Percentiles rank a stretch among this genome's conserved stretches.
Evolutionary conservation across 2,329 filamentous ascomycete genomes (phyloP).

Genomic region (Nemania sp.): DNA sequence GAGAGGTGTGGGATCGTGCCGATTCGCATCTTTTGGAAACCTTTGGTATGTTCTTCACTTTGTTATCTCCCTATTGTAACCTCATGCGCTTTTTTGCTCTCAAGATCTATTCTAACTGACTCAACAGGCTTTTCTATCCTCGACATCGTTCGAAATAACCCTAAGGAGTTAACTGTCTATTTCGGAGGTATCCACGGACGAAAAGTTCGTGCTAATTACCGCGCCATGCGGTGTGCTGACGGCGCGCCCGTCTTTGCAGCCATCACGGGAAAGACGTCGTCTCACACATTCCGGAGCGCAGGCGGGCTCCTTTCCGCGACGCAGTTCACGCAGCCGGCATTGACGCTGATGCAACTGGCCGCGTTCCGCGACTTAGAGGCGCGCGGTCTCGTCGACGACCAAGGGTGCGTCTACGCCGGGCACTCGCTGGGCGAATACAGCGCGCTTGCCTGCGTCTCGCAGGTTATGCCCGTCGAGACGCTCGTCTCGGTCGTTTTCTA

Average conservation of each 20-base stretch:
- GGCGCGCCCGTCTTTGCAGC: slow-evolving; percentile 56
- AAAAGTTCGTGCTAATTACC: slow-evolving; percentile 97
- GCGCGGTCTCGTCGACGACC: slow-evolving; percentile 90
- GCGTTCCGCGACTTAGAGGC: slow-evolving; percentile 98
- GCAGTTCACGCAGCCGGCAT: slow-evolving; percentile 95
- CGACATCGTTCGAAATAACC: slow-evolving; percentile 99
- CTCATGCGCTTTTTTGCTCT: slow-evolving; percentile 5
- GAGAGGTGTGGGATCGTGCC: slow-evolving; percentile 95
- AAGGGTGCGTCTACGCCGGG: slow-evolving; percentile 88
- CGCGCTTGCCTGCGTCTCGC: slow-evolving; percentile 88
- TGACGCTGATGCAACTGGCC: slow-evolving; percentile 99
- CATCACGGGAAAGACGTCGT: slow-evolving; percentile 85
- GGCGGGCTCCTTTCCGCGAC: slow-evolving; percentile 59
- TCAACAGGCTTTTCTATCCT: slow-evolving; percentile 85
- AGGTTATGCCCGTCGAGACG: slow-evolving; percentile 98
- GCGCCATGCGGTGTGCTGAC: slow-evolving; percentile 51
- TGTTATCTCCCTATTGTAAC: not conserved
- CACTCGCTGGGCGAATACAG: slow-evolving; percentile 99
- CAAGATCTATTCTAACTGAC: not conserved
- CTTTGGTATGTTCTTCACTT: slow-evolving; percentile 69
- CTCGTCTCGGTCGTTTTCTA: slow-evolving; percentile 99
- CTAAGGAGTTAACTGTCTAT: slow-evolving; percentile 96
- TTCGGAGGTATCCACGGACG: slow-evolving; percentile 96
- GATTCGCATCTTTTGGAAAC: slow-evolving; percentile 98
- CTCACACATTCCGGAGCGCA: slow-evolving; percentile 94